These are phyloP conservation scores for Flaveria sonorensis DNA, from an alignment of 129 eudicot species.

Conservation along the genomic window DNA sequence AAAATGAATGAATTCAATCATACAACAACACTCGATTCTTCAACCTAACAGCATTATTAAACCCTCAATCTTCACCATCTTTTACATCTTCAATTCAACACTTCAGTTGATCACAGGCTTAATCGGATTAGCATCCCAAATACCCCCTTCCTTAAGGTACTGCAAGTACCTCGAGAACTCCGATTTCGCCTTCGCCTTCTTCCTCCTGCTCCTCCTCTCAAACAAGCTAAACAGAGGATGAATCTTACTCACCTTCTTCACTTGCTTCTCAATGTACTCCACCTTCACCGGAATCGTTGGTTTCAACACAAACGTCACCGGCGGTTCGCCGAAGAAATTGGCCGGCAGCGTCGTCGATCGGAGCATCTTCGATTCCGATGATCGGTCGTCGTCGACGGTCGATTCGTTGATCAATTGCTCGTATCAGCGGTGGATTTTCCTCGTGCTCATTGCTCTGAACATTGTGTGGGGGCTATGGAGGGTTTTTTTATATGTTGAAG, in stretches of 20 bases:
- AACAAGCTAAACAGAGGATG: too few species aligned
- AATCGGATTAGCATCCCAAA: slow-evolving; percentile 39
- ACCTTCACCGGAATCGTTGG: too few species aligned
- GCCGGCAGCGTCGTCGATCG: slow-evolving; percentile 48
- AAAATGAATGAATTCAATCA: background rate
- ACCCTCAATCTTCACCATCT: too few species aligned
- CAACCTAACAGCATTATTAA: too few species aligned
- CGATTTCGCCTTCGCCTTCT: slow-evolving; percentile 72
- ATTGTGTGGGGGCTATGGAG: too few species aligned
- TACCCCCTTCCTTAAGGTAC: slow-evolving; percentile 74
- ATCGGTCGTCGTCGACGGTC: background rate
- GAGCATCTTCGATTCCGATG: slow-evolving; percentile 23
- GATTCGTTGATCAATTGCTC: slow-evolving; percentile 47
- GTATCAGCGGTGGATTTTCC: too few species aligned
- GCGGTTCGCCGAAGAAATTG: slow-evolving; percentile 29
- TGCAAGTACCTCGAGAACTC: slow-evolving; percentile 69
- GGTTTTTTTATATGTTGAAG: too few species aligned
- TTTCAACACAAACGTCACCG: slow-evolving; percentile 8
- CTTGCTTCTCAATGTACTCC: too few species aligned
- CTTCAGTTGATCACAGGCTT: slow-evolving; percentile 49
- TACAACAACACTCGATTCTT: too few species aligned
- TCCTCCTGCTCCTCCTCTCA: slow-evolving; percentile 39
- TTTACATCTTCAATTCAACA: background rate
- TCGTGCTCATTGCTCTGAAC: too few species aligned
- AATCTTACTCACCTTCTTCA: too few species aligned